Evolutionary conservation across 2,329 filamentous ascomycete species (phyloP).

Genomic region (Tolypocladium ovalisporum): DNA sequence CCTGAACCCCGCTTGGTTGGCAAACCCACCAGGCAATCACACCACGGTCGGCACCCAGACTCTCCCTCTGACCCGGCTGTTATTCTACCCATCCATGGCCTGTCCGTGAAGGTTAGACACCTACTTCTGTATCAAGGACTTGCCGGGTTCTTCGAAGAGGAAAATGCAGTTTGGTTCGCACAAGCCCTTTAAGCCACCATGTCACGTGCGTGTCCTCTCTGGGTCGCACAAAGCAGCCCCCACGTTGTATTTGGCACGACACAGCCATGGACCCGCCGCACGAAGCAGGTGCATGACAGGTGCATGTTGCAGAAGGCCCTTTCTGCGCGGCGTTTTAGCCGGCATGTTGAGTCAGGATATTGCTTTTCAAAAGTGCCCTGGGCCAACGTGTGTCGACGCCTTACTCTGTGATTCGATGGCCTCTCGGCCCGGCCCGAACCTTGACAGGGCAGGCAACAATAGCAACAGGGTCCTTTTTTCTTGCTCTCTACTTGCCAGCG

Average conservation of each 20-base stretch:
- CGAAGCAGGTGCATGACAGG: neutral
- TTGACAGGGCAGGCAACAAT: neutral
- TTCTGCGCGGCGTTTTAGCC: neutral
- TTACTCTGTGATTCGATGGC: neutral
- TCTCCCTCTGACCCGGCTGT: too few species aligned
- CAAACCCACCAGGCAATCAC: too few species aligned
- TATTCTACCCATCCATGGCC: too few species aligned
- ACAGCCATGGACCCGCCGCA: neutral
- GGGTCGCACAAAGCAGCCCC: neutral
- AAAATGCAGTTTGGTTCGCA: too few species aligned
- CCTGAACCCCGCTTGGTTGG: too few species aligned
- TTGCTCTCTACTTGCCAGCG: neutral
- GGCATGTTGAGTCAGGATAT: too few species aligned
- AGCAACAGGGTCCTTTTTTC: neutral
- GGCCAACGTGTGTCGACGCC: neutral
- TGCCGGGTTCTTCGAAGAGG: too few species aligned
- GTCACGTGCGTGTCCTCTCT: neutral
- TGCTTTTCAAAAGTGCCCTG: neutral
- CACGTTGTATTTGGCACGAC: neutral
- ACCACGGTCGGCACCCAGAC: too few species aligned
- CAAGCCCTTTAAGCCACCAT: too few species aligned
- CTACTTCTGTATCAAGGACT: too few species aligned
- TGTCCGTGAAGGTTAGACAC: too few species aligned
- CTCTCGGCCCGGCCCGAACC: neutral
- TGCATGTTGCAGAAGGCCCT: neutral